These are phyloP conservation scores for Fragilariopsis cylindrus DNA, from an alignment of 108 stramenopile species.

Conservation along the genomic window DNA sequence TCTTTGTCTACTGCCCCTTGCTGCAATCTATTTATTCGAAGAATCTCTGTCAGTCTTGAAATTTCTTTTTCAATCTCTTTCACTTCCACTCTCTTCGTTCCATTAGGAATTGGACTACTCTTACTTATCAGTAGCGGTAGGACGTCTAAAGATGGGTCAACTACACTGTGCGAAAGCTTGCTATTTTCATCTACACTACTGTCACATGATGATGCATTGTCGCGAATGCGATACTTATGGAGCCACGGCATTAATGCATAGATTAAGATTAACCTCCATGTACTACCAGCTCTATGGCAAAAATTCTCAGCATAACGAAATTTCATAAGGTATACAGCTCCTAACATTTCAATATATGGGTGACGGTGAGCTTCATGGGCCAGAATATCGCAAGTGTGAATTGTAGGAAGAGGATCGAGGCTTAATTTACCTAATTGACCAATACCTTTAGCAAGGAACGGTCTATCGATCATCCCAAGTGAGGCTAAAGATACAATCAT, in stretches of 20 bases:
- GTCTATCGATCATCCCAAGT: constrained; percentile 31
- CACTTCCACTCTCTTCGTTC: too few species aligned
- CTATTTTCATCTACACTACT: too few species aligned
- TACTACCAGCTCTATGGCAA: constrained; percentile 49
- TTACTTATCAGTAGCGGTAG: too few species aligned
- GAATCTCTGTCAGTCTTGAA: too few species aligned
- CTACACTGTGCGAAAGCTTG: too few species aligned
- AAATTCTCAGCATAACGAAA: constrained; percentile 50
- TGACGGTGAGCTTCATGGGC: constrained; percentile 54
- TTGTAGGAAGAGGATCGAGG: constrained; percentile 13
- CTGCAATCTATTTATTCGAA: too few species aligned
- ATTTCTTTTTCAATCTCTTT: too few species aligned
- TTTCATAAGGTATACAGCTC: constrained; percentile 67
- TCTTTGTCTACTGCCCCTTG: too few species aligned
- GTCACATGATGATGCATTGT: not conserved
- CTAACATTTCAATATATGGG: constrained; percentile 63
- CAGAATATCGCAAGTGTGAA: constrained; percentile 4
- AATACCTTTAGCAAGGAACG: constrained; percentile 24
- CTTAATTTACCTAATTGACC: constrained; percentile 16
- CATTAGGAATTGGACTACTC: too few species aligned
- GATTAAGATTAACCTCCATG: constrained; percentile 48
- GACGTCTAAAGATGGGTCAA: too few species aligned
- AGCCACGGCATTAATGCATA: constrained; percentile 33
- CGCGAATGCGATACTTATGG: constrained; percentile 22
- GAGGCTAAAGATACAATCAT: constrained; percentile 33